Base-by-base conservation (phyloP, 1,284 basidiomycete genomes). In the Malassezia japonica region DNA sequence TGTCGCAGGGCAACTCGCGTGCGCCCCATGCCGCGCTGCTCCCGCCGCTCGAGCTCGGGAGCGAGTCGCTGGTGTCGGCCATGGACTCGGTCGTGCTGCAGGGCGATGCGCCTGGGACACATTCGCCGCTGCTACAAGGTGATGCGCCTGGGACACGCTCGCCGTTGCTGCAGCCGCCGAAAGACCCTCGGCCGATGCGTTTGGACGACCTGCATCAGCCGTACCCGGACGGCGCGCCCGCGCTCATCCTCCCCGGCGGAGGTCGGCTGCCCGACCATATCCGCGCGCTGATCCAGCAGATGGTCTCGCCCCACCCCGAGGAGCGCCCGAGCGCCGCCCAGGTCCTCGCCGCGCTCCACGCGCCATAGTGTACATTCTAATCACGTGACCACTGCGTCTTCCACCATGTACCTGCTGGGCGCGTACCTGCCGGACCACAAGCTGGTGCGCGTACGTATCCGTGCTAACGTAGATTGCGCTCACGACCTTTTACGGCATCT, bases 401-500 rank as follows among this genome's bases (percentile, higher is more conserved):
- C 46, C 29, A 60, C 36, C 38, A 72, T 72, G 70, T 71, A 67
- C 59, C 56, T 72, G 7, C 61, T 72, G 27, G 70, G 70, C 27
- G 58, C 63, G 28, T 65, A 72, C 42, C 50, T 72, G 34, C 63
- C 70, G 2, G 70, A 72, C 51, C 63, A 68, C 46, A 70, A 72
- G 62, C 57, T 71, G 16, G 68, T 72, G 45, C 58, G 61, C 51
- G 70, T 70, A 52, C 52, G 70, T 62, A 24, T 24, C 15, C 24
- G 23, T 16, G 33, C 37, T 46, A 29, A 46, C 43, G 20, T 61
- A 92, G 89, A 82, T 83, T 74, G 89, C 87, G 12, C 75, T 92
- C 59, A 86, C 83, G 10, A 77, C 79, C 50, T 87, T 91, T 74
- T 87, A 88, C 70, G 88, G 88, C 31, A 78, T 92, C 65, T 85